phyloP scores from a whole-genome alignment of 176 grass and related monocot genomes.

The bread wheat (Triticum aestivum) region IWGSC_CS_RefSeq_v2.1 NC_057805.1:469730021-469730520 shows the following conservation, averaged over 20 bases:
- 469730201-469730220: not conserved
- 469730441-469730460: not conserved
- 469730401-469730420: not conserved
- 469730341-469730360: not conserved
- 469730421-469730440: not conserved
- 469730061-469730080: slow-evolving; percentile 1
- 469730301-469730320: slow-evolving; percentile 3
- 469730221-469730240: not conserved
- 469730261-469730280: not conserved
- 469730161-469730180: not conserved
- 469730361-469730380: not conserved
- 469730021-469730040: slow-evolving; percentile 10
- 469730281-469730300: not conserved
- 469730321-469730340: not conserved
- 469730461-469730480: not conserved
- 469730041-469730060: not conserved
- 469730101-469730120: not conserved
- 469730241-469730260: slow-evolving; percentile 1
- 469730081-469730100: not conserved
- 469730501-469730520: slow-evolving; percentile 2
- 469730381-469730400: not conserved
- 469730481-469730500: not conserved
- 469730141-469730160: not conserved
- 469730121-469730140: not conserved
- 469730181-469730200: not conserved